A percentile compares a stretch with the other conserved stretches of the same genome.
phyloP scores from a whole-genome alignment of 805 yeast genomes.

The Ogataea haglerorum region DNA sequence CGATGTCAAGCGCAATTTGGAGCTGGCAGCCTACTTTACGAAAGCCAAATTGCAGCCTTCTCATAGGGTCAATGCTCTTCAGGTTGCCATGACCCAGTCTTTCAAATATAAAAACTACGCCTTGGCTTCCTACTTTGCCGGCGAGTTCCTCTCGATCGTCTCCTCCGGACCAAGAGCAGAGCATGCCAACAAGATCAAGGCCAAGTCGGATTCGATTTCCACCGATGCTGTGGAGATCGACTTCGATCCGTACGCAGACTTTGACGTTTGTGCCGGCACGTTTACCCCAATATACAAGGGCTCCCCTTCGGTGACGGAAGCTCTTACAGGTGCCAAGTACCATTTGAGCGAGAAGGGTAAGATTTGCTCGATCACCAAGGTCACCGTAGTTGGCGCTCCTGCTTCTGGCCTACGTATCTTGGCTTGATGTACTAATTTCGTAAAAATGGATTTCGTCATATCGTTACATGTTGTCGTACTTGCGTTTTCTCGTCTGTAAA shows the following conservation, averaged over 20 bases:
- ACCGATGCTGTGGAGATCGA: constrained; percentile 87
- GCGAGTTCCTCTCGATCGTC: constrained; percentile 69
- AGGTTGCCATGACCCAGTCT: constrained; percentile 92
- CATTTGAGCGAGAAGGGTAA: constrained; percentile 74
- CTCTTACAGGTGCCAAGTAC: constrained; percentile 87
- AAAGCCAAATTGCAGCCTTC: constrained; percentile 75
- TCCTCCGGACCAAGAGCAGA: constrained; percentile 80
- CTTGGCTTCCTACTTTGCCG: constrained; percentile 86
- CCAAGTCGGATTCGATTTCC: constrained; percentile 74
- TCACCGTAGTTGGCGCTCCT: constrained; percentile 84
- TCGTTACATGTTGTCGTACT: constrained; percentile 4
- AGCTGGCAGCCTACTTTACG: constrained; percentile 94
- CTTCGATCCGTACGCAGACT: constrained; percentile 88
- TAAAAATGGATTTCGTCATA: constrained; percentile 7
- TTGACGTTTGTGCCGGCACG: constrained; percentile 84
- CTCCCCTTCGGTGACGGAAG: constrained; percentile 64
- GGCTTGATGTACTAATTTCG: constrained; percentile 16
- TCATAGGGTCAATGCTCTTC: constrained; percentile 83
- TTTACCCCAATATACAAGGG: constrained; percentile 87
- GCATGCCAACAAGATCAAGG: constrained; percentile 79
- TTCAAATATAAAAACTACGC: constrained; percentile 86
- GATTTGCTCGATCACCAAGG: constrained; percentile 67
- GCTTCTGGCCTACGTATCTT: constrained; percentile 80
- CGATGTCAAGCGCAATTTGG: constrained; percentile 80
- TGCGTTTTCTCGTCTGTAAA: constrained; percentile 1